Percentiles rank a stretch among this genome's conserved stretches.
These are phyloP conservation scores for Fusarium newnesense DNA, from an alignment of 2,329 filamentous ascomycete species.

Conservation along the genomic window DNA sequence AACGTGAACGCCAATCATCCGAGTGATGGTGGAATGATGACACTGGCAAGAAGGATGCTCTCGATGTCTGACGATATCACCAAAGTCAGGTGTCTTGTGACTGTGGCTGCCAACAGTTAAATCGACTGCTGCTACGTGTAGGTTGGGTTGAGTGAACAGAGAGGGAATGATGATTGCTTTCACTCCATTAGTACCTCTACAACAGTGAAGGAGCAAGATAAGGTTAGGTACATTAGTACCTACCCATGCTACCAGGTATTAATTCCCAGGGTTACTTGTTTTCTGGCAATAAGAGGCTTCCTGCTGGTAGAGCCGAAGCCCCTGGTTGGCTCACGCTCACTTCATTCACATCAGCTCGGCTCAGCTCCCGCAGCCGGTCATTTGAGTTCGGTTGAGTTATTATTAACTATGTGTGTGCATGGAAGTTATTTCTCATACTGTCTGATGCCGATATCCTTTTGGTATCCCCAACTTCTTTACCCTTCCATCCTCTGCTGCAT, in stretches of 20 bases:
- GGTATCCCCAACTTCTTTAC: background rate
- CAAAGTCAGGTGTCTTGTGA: background rate
- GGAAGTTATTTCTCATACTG: background rate
- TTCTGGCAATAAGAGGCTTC: slow-evolving; percentile 17
- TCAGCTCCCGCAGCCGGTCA: background rate
- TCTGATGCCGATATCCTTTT: background rate
- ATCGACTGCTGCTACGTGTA: background rate
- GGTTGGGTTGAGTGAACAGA: background rate
- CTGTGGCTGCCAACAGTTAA: background rate
- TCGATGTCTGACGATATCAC: background rate
- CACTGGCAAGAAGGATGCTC: background rate
- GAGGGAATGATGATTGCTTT: background rate
- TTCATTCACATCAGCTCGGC: background rate
- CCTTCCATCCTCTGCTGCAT: background rate
- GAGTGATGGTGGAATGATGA: background rate
- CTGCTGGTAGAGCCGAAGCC: slow-evolving; percentile 3
- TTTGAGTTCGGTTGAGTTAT: background rate
- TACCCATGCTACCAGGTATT: background rate
- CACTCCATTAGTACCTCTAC: background rate
- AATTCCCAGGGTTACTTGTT: background rate
- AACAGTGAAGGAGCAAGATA: background rate
- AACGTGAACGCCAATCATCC: background rate
- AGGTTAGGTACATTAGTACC: background rate
- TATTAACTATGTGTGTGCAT: background rate
- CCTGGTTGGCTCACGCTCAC: background rate